Evolutionary conservation across 257 asterid species (phyloP).

Genomic region (Fraxinus pennsylvanica): DNA sequence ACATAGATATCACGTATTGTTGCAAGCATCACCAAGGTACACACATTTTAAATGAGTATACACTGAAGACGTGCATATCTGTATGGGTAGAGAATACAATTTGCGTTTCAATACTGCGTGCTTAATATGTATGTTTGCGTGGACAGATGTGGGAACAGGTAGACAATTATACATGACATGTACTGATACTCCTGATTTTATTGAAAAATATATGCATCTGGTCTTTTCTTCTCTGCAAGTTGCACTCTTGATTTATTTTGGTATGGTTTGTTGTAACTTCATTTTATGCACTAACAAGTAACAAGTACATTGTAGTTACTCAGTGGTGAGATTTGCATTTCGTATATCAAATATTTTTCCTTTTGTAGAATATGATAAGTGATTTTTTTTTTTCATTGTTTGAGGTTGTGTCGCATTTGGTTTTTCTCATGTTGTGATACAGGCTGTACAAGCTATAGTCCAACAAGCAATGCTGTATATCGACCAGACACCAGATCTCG

Average conservation of each 20-base stretch:
- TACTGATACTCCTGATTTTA: background rate
- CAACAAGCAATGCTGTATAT: slow-evolving; percentile 93
- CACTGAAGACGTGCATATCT: background rate
- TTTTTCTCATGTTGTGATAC: slow-evolving; percentile 26
- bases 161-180: background rate
- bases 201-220: background rate
- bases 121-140: background rate
- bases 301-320: background rate
- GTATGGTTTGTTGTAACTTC: background rate
- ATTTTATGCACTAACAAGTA: background rate
- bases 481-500: slow-evolving; percentile 94
- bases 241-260: background rate
- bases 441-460: slow-evolving; percentile 98
- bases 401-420: background rate
- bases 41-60: background rate
- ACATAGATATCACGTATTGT: background rate
- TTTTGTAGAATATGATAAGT: background rate
- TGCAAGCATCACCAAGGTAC: background rate
- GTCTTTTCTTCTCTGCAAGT: background rate
- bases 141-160: background rate
- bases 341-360: background rate
- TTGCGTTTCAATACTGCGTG: background rate
- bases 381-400: background rate
- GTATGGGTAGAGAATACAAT: background rate
- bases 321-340: background rate